Evolutionary conservation across 1,284 basidiomycete species (phyloP), one percentile per base, ranked within the genome.

Genomic region (Irpex sp.): DNA sequence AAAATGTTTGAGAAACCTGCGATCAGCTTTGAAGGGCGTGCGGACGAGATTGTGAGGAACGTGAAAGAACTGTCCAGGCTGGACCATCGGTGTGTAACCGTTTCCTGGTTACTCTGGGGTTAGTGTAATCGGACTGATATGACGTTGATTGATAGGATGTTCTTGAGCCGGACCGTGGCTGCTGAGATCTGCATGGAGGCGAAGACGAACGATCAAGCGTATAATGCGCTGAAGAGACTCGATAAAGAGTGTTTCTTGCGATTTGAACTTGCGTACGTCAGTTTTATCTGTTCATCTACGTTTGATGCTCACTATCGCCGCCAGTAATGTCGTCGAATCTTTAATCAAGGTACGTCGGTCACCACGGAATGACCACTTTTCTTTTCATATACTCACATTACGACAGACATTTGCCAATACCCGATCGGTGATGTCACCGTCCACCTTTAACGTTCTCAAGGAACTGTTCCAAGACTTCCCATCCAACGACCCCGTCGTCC

Each of bases 181-280:
- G 87, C 85, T 3, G 89, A 91, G 71, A 81, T 90, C 33, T 89
- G 87, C 68, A 88, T 91, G 85, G 89, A 91, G 71, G 82, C 84
- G 18, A 85, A 85, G 72, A 72, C 77, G 12, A 91, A 91, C 63
- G 84, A 86, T 59, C 73, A 80, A 5, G 88, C 82, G 12, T 91
- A 89, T 71, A 72, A 73, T 39, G 88, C 87, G 36, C 74, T 91
- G 58, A 88, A 87, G 71, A 75, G 75, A 60, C 76, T 91, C 48
- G 82, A 89, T 71, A 81, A 82, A 63, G 77, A 81, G 35, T 83
- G 84, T 5, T 76, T 82, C 59, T 77, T 91, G 18, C 78, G 80
- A 14, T 91, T 90, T 68, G 68, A 71, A 57, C 59, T 88, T 48
- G 70, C 78, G 86, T 87, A 69, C 62, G 78, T 75, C 35, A 12